A percentile compares a stretch with the other conserved stretches of the same genome.
Evolutionary conservation across 257 asterid species (phyloP).

Genomic region (Solanum ossicruentum): DNA sequence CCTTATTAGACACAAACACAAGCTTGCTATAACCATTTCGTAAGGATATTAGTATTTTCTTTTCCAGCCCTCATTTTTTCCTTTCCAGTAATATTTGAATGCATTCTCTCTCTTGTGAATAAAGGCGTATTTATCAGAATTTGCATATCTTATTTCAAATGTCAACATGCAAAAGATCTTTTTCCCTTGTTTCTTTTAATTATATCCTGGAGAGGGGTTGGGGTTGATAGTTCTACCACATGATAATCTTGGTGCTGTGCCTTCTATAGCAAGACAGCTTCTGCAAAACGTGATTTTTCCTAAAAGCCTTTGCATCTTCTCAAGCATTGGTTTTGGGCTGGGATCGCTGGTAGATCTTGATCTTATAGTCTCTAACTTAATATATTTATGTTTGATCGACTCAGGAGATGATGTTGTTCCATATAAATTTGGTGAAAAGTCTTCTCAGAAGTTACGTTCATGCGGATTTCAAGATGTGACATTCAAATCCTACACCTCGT

Average conservation of each 20-base stretch:
- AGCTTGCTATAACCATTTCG: not conserved
- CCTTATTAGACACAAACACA: not conserved
- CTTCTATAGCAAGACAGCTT: not conserved
- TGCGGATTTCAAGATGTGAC: constrained; percentile 47
- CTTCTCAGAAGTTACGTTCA: constrained; percentile 37
- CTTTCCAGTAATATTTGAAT: not conserved
- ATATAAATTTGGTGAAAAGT: constrained; percentile 52
- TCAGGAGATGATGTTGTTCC: constrained; percentile 78
- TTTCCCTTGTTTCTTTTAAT: not conserved
- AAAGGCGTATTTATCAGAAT: not conserved
- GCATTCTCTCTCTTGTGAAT: not conserved
- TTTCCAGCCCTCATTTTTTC: not conserved
- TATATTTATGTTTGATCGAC: constrained; percentile 5
- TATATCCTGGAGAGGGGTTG: no score
- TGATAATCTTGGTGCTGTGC: not conserved
- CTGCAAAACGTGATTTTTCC: not conserved
- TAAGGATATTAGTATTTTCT: not conserved
- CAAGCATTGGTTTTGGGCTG: not conserved
- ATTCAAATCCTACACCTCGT: constrained; percentile 55
- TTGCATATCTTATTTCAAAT: not conserved
- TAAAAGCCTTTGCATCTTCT: not conserved
- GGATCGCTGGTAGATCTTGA: not conserved
- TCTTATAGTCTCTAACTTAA: not conserved
- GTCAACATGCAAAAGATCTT: not conserved
- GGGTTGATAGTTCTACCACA: not conserved